Base-by-base conservation (phyloP, 345 rosid species). In the Moricandia moricandioides region DNA sequence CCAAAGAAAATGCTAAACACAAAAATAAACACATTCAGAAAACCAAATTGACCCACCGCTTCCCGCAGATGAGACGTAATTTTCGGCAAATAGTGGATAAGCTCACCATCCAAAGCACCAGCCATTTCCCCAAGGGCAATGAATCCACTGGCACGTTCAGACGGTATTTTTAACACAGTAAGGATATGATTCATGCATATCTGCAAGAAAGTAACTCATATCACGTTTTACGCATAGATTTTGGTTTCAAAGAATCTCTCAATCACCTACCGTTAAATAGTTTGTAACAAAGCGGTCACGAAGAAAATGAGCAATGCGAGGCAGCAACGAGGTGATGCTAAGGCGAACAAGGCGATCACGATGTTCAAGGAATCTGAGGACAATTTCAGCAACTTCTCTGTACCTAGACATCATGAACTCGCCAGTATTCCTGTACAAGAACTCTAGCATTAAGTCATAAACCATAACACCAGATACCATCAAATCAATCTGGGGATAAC, bases 41-140 rank as follows among this genome's bases (percentile, higher is more conserved):
- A 13, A 60, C 16, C n/a, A 59, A 13, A 26, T 49, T 61, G 18
- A 80, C 98, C 79, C 83, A 90, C 98, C 70, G 98, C 98, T 80
- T 95, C 99, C 62, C 89, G 96, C 73, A 95, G 85, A 83, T 88
- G 94, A 87, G 92, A 62, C 59, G 83, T 89, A 67, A 95, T 95
- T 83, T 90, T 92, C 80, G 99, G 97, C 97, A 95, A 90, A 89
- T 95, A 95, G 64, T 85, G 76, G 65, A 83, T 76, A 81, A 95
- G 97, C 78, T 95, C 96, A 77, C 97, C 99, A 69, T 95, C 99
- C 84, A 95, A 80, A 79, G 99, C 99, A 83, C 99, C 99, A 56
- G 99, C 99, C 99, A 95, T 95, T 88, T 95, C 99, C 56, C 99
- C 99, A 59, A 95, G 97, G 73, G 99, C 99, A 73, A 88, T 84